These are phyloP conservation scores for Globisporangium solare DNA, from an alignment of 352 stramenopile genomes.

Conservation along the genomic window DNA sequence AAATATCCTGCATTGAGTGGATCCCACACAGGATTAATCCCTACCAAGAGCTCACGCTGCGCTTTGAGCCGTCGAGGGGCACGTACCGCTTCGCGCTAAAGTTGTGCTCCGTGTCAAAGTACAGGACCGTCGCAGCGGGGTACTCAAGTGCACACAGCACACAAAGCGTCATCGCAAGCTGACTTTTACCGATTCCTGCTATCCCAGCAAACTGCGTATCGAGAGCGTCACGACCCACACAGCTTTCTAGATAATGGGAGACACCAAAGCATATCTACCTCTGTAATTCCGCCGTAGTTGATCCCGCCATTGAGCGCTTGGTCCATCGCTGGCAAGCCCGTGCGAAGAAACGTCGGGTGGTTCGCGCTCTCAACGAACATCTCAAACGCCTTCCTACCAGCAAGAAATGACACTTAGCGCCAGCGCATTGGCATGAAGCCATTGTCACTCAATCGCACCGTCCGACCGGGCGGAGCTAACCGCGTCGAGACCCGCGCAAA, in stretches of 20 bases:
- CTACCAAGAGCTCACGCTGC: too few relatives aligned
- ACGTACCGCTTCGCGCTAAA: constrained; percentile 64
- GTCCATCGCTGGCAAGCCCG: constrained; percentile 53
- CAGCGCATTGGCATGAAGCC: not conserved
- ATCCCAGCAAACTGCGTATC: constrained; percentile 52
- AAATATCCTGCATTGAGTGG: constrained; percentile 26
- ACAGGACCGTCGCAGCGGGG: constrained; percentile 46
- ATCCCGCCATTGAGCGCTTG: constrained; percentile 60
- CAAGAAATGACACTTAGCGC: too few relatives aligned
- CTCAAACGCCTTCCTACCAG: constrained; percentile 49
- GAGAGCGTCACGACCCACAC: too few relatives aligned
- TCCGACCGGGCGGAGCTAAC: constrained; percentile 35
- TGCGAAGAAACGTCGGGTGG: constrained; percentile 58
- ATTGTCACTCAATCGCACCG: constrained; percentile 20
- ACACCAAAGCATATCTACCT: constrained; percentile 36
- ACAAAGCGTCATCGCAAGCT: constrained; percentile 69
- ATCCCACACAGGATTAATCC: not conserved
- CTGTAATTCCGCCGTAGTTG: constrained; percentile 43
- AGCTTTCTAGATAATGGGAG: too few relatives aligned
- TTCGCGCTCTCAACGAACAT: constrained; percentile 76
- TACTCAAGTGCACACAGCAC: constrained; percentile 68
- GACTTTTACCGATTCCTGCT: constrained; percentile 73
- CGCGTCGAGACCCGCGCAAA: constrained; percentile 50
- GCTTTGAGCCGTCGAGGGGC: too few relatives aligned
- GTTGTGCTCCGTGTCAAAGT: constrained; percentile 68